Conservation (phyloP, 306 rosid species). For the Macrotyloma uniflorum region DNA sequence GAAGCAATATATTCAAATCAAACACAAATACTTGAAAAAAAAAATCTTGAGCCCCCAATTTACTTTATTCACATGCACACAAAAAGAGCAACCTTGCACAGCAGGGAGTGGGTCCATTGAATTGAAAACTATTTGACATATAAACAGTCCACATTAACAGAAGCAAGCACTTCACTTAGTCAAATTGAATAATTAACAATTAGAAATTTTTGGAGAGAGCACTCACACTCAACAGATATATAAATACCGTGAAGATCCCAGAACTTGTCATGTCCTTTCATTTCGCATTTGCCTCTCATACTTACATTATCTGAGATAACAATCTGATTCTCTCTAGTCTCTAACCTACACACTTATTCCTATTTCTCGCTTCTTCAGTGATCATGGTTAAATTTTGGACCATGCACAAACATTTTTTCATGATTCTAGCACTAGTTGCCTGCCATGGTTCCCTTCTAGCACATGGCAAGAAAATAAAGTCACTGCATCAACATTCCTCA, state of each 20-base stretch:
- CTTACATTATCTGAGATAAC: not conserved
- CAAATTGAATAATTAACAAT: slow-evolving; percentile 24
- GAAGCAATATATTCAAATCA: not conserved
- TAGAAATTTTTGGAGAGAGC: not conserved
- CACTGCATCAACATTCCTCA: slow-evolving; percentile 20
- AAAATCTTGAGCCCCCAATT: too few species aligned
- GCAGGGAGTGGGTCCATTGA: not conserved
- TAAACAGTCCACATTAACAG: slow-evolving; percentile 12
- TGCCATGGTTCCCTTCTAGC: slow-evolving; percentile 27
- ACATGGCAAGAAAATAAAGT: slow-evolving; percentile 35
- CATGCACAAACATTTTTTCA: not conserved
- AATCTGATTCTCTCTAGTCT: not conserved
- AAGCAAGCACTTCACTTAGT: slow-evolving; percentile 24
- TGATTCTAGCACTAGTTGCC: slow-evolving; percentile 29
- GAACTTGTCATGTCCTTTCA: not conserved
- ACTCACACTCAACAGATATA: not conserved
- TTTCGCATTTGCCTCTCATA: not conserved
- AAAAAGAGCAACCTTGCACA: not conserved
- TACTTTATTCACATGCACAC: not conserved
- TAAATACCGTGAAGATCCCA: slow-evolving; percentile 30
- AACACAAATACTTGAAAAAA: not conserved
- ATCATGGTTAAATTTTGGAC: too few species aligned
- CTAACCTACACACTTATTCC: not conserved
- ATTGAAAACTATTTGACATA: slow-evolving; percentile 7
- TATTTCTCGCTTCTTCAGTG: not conserved